Evolutionary conservation across 495 filamentous ascomycete species (phyloP).

Genomic region (Rostrohypoxylon terebratum): DNA sequence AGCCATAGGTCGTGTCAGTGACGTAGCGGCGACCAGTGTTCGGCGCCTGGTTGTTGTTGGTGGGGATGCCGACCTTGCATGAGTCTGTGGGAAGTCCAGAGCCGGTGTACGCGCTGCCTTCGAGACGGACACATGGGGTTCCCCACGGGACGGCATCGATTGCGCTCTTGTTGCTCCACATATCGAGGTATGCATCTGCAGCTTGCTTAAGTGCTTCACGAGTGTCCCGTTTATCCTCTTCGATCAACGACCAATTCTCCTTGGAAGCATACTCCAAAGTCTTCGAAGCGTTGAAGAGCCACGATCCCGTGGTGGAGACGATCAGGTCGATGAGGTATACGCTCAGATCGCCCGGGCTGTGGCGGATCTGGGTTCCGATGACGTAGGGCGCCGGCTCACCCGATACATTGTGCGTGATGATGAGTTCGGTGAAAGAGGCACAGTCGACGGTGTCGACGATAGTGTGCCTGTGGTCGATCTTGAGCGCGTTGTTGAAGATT

Average conservation of each 20-base stretch:
- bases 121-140: conserved; percentile 53
- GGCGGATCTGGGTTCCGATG: conserved; percentile 58
- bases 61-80: conserved; percentile 56
- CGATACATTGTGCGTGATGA: conserved; percentile 46
- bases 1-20: conserved; percentile 54
- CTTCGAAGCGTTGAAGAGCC: conserved; percentile 56
- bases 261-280: conserved; percentile 52
- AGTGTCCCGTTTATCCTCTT: conserved; percentile 44
- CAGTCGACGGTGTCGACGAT: conserved; percentile 48
- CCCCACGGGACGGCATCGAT: conserved; percentile 56
- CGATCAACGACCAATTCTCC: conserved; percentile 56
- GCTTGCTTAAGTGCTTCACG: conserved; percentile 50
- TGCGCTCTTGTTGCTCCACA: conserved; percentile 55
- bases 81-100: conserved; percentile 50
- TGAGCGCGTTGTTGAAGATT: conserved; percentile 36
- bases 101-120: conserved; percentile 57
- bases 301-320: conserved; percentile 54
- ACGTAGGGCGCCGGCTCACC: conserved; percentile 52
- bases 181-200: conserved; percentile 57
- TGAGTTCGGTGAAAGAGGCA: conserved; percentile 55
- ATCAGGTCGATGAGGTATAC: conserved; percentile 54
- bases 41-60: conserved; percentile 54
- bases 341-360: conserved; percentile 43
- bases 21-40: conserved; percentile 57
- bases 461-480: conserved; percentile 35